Conservation (phyloP, 2,329 filamentous ascomycete genomes). For the Cadophora sp. region DNA sequence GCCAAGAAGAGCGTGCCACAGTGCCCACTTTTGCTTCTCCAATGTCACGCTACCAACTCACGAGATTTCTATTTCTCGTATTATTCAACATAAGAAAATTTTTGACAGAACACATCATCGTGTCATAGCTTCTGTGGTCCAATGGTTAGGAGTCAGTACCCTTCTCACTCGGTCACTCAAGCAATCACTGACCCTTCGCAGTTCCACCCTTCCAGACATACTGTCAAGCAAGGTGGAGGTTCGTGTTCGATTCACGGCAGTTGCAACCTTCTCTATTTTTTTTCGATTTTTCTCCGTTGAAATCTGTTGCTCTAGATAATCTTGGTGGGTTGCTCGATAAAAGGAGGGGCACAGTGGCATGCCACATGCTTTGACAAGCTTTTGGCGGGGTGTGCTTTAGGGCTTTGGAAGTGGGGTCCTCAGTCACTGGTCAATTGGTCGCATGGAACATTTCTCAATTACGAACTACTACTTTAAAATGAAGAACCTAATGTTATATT, state of each 20-base stretch:
- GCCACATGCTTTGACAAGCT: background rate
- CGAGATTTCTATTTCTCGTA: background rate
- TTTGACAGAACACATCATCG: background rate
- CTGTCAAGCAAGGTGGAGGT: slow-evolving; percentile 35
- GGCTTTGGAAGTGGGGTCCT: background rate
- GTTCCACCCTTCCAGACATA: slow-evolving; percentile 37
- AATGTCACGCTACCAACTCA: too few species aligned
- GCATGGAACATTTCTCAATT: background rate
- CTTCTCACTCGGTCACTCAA: background rate
- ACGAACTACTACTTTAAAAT: background rate
- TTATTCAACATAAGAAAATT: background rate
- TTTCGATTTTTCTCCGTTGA: background rate
- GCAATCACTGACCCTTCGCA: background rate
- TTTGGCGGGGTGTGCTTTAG: slow-evolving; percentile 6
- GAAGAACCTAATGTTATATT: too few species aligned
- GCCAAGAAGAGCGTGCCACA: too few species aligned
- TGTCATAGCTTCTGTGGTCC: background rate
- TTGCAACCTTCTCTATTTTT: slow-evolving; percentile 22
- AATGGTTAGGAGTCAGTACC: slow-evolving; percentile 3
- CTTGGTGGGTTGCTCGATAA: too few species aligned
- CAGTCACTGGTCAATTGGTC: background rate
- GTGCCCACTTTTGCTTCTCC: too few species aligned
- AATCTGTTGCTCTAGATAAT: background rate
- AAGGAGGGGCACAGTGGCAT: too few species aligned
- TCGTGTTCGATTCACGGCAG: slow-evolving; percentile 40